Conservation (phyloP, 768 basidiomycete genomes). For the Tylopilus felleus region DNA sequence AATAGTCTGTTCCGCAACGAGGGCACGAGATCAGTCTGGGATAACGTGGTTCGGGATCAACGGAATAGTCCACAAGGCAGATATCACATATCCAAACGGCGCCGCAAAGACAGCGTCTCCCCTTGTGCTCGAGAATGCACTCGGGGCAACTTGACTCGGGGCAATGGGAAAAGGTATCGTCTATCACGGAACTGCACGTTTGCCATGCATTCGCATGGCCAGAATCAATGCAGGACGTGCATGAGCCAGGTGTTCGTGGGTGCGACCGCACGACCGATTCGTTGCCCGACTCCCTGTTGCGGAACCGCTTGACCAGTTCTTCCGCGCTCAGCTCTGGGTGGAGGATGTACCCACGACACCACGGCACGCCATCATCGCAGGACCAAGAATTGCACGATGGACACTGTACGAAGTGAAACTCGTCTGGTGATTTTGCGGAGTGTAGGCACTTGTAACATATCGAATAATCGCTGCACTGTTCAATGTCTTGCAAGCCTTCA, state of each 20-base stretch:
- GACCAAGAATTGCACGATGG: neutral
- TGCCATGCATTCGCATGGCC: neutral
- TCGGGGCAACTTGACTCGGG: too few species aligned
- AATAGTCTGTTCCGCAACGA: neutral
- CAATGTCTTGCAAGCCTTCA: neutral
- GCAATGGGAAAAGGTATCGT: neutral
- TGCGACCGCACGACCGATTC: neutral
- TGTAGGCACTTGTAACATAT: neutral
- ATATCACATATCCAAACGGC: neutral
- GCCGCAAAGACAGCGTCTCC: neutral
- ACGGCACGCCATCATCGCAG: neutral
- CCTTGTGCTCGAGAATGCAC: neutral
- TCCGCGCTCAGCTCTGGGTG: neutral
- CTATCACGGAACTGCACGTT: neutral
- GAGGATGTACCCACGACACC: constrained; percentile 1
- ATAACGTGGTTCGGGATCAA: too few species aligned
- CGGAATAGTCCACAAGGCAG: neutral
- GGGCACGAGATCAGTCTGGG: neutral
- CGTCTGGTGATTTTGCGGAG: neutral
- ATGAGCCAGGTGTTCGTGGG: neutral
- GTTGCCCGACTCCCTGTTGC: too few species aligned
- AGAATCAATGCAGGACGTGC: neutral
- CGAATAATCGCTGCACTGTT: neutral
- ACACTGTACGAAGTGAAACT: neutral
- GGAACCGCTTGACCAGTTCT: neutral